Evolutionary conservation across 768 basidiomycete genomes (phyloP).

Genomic region (Xerocomellus dryophilus): DNA sequence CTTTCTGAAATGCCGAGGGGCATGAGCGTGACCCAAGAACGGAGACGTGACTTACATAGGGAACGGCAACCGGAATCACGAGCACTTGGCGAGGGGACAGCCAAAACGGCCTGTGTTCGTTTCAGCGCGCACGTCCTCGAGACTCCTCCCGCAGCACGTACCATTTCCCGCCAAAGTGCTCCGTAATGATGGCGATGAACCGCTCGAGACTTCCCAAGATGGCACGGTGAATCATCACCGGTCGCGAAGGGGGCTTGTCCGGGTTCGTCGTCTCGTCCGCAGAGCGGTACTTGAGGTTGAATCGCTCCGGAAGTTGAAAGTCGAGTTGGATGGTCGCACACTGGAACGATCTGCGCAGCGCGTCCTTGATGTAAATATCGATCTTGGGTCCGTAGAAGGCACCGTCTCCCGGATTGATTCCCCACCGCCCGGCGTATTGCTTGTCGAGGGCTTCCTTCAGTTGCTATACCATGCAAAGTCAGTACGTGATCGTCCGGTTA

Average conservation of each 20-base stretch:
- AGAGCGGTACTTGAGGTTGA: slow-evolving; percentile 89
- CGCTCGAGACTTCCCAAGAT: slow-evolving; percentile 92
- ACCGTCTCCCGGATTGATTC: slow-evolving; percentile 91
- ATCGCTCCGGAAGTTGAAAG: slow-evolving; percentile 96
- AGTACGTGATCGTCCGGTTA: not conserved
- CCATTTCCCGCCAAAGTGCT: slow-evolving; percentile 98
- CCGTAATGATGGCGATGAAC: slow-evolving; percentile 95
- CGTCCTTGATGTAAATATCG: slow-evolving; percentile 94
- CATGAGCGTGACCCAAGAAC: not conserved
- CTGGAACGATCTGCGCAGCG: slow-evolving; percentile 90
- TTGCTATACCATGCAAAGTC: slow-evolving; percentile 51
- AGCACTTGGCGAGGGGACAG: slow-evolving; percentile 93
- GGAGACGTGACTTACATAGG: slow-evolving; percentile 61
- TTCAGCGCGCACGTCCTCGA: not conserved
- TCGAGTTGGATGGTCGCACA: slow-evolving; percentile 99
- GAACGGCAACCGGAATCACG: slow-evolving; percentile 88
- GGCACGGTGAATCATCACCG: slow-evolving; percentile 98
- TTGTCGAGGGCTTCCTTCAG: slow-evolving; percentile 79
- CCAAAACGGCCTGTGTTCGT: slow-evolving; percentile 86
- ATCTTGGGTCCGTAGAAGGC: slow-evolving; percentile 99
- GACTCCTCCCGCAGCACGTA: slow-evolving; percentile 33
- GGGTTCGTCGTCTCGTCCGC: slow-evolving; percentile 56
- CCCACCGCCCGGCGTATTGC: slow-evolving; percentile 86
- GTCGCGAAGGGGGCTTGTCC: slow-evolving; percentile 60
- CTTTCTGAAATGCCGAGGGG: slow-evolving; percentile 53